Evolutionary conservation across 805 yeast species (phyloP).

Genomic region (Wickerhamiella slavikovae): DNA sequence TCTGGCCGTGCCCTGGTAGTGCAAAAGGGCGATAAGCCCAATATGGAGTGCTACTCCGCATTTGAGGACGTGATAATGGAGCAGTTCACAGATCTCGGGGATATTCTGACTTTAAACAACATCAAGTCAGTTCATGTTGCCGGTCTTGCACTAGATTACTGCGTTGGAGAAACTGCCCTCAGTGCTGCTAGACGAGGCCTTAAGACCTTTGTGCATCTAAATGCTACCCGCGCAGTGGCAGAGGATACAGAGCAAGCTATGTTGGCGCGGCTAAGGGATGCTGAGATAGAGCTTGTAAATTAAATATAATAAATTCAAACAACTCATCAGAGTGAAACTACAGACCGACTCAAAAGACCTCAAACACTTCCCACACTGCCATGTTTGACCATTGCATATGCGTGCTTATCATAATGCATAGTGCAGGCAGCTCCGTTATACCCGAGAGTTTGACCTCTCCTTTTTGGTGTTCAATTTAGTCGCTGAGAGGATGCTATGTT

Average conservation of each 20-base stretch:
- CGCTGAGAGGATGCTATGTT: no score
- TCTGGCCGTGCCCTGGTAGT: conserved; percentile 25
- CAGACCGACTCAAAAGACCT: no score
- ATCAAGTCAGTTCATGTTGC: conserved; percentile 48
- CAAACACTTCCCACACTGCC: no score
- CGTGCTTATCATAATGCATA: no score
- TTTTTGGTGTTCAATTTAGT: no score
- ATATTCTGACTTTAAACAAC: conserved; percentile 23
- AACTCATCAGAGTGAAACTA: background rate
- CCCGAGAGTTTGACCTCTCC: no score
- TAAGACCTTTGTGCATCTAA: conserved; percentile 36
- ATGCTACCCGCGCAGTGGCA: conserved; percentile 27
- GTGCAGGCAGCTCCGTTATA: no score
- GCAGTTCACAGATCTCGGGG: conserved; percentile 45
- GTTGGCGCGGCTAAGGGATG: no score
- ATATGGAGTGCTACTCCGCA: conserved; percentile 75
- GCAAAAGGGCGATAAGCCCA: conserved; percentile 48
- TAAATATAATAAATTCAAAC: no score
- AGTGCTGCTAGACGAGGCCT: conserved; percentile 48
- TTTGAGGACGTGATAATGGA: conserved; percentile 62
- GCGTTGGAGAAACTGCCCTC: conserved; percentile 60
- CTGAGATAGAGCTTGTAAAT: background rate
- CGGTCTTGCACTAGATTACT: conserved; percentile 74
- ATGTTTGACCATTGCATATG: no score
- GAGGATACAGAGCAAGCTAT: conserved; percentile 23